Evolutionary conservation across 2,329 filamentous ascomycete genomes (phyloP), one percentile per base, ranked within the genome.

Genomic region (Teratosphaeria gauchensis): DNA sequence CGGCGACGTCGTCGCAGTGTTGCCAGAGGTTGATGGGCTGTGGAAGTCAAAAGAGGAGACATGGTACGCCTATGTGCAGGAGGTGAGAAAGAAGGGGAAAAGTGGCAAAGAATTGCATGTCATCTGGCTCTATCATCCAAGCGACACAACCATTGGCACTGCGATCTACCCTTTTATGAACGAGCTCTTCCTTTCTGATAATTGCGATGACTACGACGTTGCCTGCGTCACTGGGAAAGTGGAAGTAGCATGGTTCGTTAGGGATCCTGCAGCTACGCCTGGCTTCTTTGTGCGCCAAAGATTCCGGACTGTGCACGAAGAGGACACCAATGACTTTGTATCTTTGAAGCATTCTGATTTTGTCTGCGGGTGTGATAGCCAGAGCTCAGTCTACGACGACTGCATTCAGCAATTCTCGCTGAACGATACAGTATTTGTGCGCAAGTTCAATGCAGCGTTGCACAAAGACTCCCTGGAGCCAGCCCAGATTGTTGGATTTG

Each of bases 171-270:
- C 86, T 0, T 85, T 83, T 71, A 62, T 73, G 0, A 88, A 91
- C 56, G 89, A 95, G 71, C 72, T 94, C 0, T 94, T 94, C 61
- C 72, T 92, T 0, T 89, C 85, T 0, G 83, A 90, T 55, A 84
- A 91, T 38, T 63, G 90, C 72, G 68, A 73, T 0, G 77, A 78
- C n/a, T 31, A 76, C 89, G 2, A 64, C 76, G 0, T 77, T 80
- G 1, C 71, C 79, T 0, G 80, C 35, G 75, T 91, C 0, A 66
- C 84, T 0, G 78, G 77, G 0, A 81, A 80, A 1, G 81, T 87
- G 48, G 63, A 77, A 0, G 79, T 92, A 0, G 77, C 82, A 1
- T 78, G 73, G 61, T 85, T 83, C 72, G 82, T 83, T 6, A 78
- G 78, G 0, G 70, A 72, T 1, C 80, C 83, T 0, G 68, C 74